These are phyloP conservation scores for Penicillium hesseltinei DNA, from an alignment of 2,329 filamentous ascomycete genomes.

Conservation along the genomic window DNA sequence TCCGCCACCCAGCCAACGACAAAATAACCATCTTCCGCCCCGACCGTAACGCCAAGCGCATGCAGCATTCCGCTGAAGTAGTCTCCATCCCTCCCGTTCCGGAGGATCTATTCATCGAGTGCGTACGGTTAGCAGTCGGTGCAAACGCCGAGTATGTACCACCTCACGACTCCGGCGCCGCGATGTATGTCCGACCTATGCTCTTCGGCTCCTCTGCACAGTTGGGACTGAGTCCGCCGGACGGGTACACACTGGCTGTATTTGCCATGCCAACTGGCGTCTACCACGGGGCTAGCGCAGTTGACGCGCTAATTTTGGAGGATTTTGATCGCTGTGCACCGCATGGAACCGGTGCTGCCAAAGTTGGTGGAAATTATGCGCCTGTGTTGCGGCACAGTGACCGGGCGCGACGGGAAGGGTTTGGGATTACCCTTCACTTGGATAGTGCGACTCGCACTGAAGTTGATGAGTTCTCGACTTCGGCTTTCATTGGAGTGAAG, in stretches of 20 bases:
- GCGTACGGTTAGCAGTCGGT: conserved; percentile 75
- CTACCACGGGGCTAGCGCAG: conserved; percentile 85
- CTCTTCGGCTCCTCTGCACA: conserved; percentile 86
- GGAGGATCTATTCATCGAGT: conserved; percentile 69
- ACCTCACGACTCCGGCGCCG: conserved; percentile 81
- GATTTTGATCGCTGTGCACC: conserved; percentile 94
- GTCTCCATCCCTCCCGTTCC: conserved; percentile 82
- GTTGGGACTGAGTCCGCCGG: conserved; percentile 78
- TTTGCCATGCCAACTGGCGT: conserved; percentile 90
- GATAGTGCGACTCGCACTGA: conserved; percentile 81
- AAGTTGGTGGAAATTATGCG: conserved; percentile 94
- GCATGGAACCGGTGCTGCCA: conserved; percentile 84
- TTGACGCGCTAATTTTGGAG: conserved; percentile 84
- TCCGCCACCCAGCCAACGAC: conserved; percentile 63
- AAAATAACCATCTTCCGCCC: conserved; percentile 85
- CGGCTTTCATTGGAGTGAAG: conserved; percentile 81
- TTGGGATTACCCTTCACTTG: conserved; percentile 90
- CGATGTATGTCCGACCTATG: conserved; percentile 88
- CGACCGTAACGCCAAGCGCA: conserved; percentile 74
- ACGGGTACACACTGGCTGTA: conserved; percentile 88
- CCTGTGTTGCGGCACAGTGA: conserved; percentile 87
- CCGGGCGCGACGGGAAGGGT: conserved; percentile 73
- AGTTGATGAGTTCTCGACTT: conserved; percentile 94
- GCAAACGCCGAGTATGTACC: conserved; percentile 90
- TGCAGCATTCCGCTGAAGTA: conserved; percentile 80